phyloP scores from a whole-genome alignment of 2,329 filamentous ascomycete species.

The Diaporthe sp. region DNA sequence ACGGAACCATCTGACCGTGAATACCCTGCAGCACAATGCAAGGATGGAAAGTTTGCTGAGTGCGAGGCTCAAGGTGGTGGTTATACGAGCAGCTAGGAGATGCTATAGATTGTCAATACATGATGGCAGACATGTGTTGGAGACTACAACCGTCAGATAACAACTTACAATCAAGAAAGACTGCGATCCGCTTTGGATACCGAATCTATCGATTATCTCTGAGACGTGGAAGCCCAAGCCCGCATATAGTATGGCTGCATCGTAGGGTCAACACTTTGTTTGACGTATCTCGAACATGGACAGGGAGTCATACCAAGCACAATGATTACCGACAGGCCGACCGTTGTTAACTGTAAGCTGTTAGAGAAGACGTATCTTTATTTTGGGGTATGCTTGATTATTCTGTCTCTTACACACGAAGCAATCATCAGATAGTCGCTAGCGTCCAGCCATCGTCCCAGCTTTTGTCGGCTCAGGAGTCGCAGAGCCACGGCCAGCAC shows the following conservation, averaged over 20 bases:
- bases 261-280: background rate
- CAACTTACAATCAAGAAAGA: conserved; percentile 4
- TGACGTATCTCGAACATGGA: too few relatives aligned
- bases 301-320: background rate
- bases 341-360: background rate
- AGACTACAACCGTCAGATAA: background rate
- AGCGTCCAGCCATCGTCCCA: conserved; percentile 19
- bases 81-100: conserved; percentile 22
- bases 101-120: background rate
- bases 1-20: conserved; percentile 25
- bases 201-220: conserved; percentile 24
- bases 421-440: conserved; percentile 30
- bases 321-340: conserved; percentile 10
- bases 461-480: conserved; percentile 23
- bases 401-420: conserved; percentile 9
- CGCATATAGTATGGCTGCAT: conserved; percentile 11
- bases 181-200: background rate
- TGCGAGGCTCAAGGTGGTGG: conserved; percentile 18
- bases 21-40: conserved; percentile 15
- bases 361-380: background rate
- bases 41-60: conserved; percentile 32
- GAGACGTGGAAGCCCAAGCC: conserved; percentile 27
- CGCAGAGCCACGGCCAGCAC: conserved; percentile 14
- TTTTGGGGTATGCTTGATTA: background rate
- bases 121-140: background rate